phyloP scores from a whole-genome alignment of 495 filamentous ascomycete species.

The Neurospora tetraspora region DNA sequence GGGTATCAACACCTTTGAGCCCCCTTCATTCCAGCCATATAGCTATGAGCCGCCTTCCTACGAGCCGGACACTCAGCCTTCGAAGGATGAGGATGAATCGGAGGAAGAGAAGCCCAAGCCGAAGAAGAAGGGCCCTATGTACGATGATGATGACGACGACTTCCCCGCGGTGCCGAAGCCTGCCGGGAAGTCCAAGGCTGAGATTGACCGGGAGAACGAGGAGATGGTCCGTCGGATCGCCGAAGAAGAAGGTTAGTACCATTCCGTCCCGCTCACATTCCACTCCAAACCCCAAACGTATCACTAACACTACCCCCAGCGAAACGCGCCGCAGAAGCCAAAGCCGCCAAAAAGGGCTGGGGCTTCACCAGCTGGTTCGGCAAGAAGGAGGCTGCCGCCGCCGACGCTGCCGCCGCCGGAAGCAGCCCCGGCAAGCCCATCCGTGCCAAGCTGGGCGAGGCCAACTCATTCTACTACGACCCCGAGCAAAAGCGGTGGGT shows the following conservation, averaged over 20 bases:
- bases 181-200: conserved; percentile 40
- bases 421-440: conserved; percentile 57
- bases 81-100: conserved; percentile 23
- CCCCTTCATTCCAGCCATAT: conserved; percentile 40
- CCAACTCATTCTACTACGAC: conserved; percentile 88
- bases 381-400: conserved; percentile 53
- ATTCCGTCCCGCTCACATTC: not conserved
- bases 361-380: conserved; percentile 74
- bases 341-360: conserved; percentile 65
- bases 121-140: conserved; percentile 74
- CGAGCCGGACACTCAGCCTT: conserved; percentile 39
- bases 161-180: conserved; percentile 25
- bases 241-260: conserved; percentile 65
- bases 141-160: conserved; percentile 64
- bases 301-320: conserved; percentile 21
- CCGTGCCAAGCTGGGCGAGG: conserved; percentile 89
- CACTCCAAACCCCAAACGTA: not conserved
- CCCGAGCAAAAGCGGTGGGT: conserved; percentile 93
- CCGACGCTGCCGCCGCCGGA: conserved; percentile 6
- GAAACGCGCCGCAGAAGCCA: conserved; percentile 30
- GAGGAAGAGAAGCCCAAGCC: conserved; percentile 40
- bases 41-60: conserved; percentile 47
- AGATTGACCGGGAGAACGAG: conserved; percentile 53
- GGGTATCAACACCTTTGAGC: conserved; percentile 32
- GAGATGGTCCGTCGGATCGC: conserved; percentile 76